Percentiles rank a stretch among this genome's conserved stretches.
phyloP scores from a whole-genome alignment of 495 filamentous ascomycete species.

The Neurospora sp. region DNA sequence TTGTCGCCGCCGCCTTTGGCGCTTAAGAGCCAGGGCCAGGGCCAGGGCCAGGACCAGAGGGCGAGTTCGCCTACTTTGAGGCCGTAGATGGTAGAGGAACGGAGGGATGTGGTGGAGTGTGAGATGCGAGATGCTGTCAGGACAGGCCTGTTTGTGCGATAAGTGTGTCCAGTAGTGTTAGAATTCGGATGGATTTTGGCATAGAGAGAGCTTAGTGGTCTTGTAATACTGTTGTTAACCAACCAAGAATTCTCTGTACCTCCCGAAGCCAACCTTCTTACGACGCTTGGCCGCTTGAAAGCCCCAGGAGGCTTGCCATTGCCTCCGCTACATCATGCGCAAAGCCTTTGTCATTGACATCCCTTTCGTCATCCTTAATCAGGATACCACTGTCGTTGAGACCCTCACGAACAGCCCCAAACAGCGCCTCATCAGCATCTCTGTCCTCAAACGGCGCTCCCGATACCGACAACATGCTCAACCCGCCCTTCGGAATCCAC shows the following conservation, averaged over 20 bases:
- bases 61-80: not conserved
- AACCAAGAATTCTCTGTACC: not conserved
- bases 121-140: not conserved
- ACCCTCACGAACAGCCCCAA: constrained; percentile 30
- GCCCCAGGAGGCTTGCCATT: constrained; percentile 9
- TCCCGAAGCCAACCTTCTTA: not conserved
- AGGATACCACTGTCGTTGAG: constrained; percentile 20
- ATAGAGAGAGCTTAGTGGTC: not conserved
- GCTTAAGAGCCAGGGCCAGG: not conserved
- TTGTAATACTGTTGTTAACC: not conserved
- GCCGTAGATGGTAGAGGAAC: not conserved
- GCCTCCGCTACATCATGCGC: constrained; percentile 31
- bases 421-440: constrained; percentile 28
- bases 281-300: not conserved
- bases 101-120: not conserved
- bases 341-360: constrained; percentile 32
- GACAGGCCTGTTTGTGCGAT: not conserved
- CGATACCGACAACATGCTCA: constrained; percentile 25
- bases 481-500: constrained; percentile 44
- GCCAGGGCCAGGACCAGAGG: not conserved
- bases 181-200: not conserved
- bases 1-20: not conserved
- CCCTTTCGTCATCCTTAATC: constrained; percentile 26
- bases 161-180: not conserved
- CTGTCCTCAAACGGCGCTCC: constrained; percentile 27